Evolutionary conservation across 345 rosid genomes (phyloP).

Genomic region (Erysimum cheiranthoides): DNA sequence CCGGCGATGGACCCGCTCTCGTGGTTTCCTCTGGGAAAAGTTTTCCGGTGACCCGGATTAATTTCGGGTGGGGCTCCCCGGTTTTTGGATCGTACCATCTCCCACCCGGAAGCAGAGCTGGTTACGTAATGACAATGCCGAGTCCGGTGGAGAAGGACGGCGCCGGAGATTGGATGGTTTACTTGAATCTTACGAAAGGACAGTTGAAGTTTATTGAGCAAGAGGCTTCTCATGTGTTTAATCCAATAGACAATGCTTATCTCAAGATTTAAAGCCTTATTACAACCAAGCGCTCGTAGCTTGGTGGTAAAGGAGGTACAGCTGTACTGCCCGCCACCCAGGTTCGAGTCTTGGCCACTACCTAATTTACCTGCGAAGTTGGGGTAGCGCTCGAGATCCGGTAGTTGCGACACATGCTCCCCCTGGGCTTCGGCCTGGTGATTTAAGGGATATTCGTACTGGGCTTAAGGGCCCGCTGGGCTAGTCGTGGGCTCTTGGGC

Average conservation of each 20-base stretch:
- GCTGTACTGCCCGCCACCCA: too few relatives aligned
- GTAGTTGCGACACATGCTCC: too few relatives aligned
- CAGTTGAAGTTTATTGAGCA: not conserved
- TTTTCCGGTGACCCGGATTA: slow-evolving; percentile 50
- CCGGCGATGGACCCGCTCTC: slow-evolving; percentile 54
- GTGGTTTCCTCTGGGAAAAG: slow-evolving; percentile 71
- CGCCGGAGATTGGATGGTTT: slow-evolving; percentile 7
- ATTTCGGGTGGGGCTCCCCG: slow-evolving; percentile 44
- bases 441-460: too few relatives aligned
- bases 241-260: not conserved
- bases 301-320: too few relatives aligned
- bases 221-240: slow-evolving; percentile 1
- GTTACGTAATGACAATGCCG: slow-evolving; percentile 11
- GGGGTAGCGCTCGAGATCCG: too few relatives aligned
- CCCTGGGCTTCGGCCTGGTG: too few relatives aligned
- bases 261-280: not conserved
- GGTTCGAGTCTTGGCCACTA: too few relatives aligned
- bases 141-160: not conserved
- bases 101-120: slow-evolving; percentile 17
- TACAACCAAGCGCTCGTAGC: too few relatives aligned
- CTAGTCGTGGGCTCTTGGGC: too few relatives aligned
- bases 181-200: not conserved
- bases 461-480: too few relatives aligned
- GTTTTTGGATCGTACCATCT: slow-evolving; percentile 2
- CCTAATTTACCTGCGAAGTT: too few relatives aligned